Percentiles rank a stretch among this genome's conserved stretches.
These are phyloP conservation scores for Dioscorea alata DNA, from an alignment of 106 monocot genomes.

Conservation along the genomic window DNA sequence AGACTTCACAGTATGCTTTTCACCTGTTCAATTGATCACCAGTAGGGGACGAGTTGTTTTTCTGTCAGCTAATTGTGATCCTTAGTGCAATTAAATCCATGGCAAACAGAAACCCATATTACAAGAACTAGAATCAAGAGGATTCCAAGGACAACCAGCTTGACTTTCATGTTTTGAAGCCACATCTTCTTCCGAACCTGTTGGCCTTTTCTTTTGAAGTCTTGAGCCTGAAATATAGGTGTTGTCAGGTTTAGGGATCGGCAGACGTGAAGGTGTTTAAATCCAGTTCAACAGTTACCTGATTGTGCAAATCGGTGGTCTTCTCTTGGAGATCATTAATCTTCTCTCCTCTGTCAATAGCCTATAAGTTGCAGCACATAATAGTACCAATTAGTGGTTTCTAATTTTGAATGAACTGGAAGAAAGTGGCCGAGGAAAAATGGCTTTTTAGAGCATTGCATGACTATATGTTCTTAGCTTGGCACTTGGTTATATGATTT, in stretches of 20 bases:
- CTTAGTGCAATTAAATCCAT: slow-evolving; percentile 87
- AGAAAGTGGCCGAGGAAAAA: neutral
- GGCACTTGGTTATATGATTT: too few species aligned
- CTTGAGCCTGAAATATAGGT: slow-evolving; percentile 58
- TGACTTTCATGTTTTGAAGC: slow-evolving; percentile 89
- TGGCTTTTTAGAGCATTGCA: too few species aligned
- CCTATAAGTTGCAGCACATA: slow-evolving; percentile 23
- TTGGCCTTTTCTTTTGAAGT: slow-evolving; percentile 84
- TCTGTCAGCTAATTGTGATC: neutral
- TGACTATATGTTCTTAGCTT: too few species aligned
- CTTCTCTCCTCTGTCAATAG: slow-evolving; percentile 77
- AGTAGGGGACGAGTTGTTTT: too few species aligned
- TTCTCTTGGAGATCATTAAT: slow-evolving; percentile 72
- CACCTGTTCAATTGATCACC: too few species aligned
- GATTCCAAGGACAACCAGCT: slow-evolving; percentile 60
- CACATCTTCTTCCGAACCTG: slow-evolving; percentile 79
- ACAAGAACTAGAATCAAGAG: slow-evolving; percentile 81
- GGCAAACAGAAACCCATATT: slow-evolving; percentile 87
- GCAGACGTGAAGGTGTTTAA: too few species aligned
- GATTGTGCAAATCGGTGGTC: slow-evolving; percentile 55
- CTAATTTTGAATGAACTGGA: neutral
- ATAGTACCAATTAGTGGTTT: neutral
- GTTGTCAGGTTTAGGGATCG: too few species aligned
- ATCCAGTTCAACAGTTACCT: slow-evolving; percentile 26
- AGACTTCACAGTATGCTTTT: too few species aligned